These are phyloP conservation scores for Boletus pseudo-olivaceus DNA, from an alignment of 768 basidiomycete genomes.

Conservation along the genomic window DNA sequence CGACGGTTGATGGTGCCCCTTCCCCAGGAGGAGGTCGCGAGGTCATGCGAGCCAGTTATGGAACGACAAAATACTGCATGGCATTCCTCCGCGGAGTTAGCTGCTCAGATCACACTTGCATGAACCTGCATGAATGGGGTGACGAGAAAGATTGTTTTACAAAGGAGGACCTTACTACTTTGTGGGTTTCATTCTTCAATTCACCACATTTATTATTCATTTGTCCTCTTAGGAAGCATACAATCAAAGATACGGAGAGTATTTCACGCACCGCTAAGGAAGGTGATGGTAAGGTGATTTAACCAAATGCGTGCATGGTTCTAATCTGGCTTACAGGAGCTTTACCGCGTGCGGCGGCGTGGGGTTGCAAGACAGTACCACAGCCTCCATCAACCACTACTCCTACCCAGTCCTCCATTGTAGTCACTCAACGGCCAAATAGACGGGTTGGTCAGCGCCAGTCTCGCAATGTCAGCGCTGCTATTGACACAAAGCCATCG, in stretches of 20 bases:
- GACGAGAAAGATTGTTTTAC: constrained; percentile 98
- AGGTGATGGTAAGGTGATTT: constrained; percentile 45
- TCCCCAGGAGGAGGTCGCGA: constrained; percentile 89
- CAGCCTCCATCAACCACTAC: constrained; percentile 13
- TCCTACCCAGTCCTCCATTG: constrained; percentile 17
- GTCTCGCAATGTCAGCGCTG: constrained; percentile 37
- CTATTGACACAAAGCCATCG: constrained; percentile 34
- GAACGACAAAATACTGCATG: constrained; percentile 98
- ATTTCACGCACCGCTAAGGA: constrained; percentile 57
- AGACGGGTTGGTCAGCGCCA: constrained; percentile 50
- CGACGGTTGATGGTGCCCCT: constrained; percentile 86
- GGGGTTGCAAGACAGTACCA: constrained; percentile 47
- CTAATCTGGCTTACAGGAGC: constrained; percentile 32
- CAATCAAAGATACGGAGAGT: constrained; percentile 85
- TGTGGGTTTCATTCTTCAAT: constrained; percentile 49
- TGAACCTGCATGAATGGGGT: constrained; percentile 97
- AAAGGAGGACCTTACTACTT: constrained; percentile 90
- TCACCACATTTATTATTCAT: constrained; percentile 1
- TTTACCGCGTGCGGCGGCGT: constrained; percentile 66
- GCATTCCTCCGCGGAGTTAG: constrained; percentile 80
- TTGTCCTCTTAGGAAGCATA: constrained; percentile 66
- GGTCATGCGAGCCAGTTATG: constrained; percentile 89
- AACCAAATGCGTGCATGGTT: background rate
- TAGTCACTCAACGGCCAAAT: constrained; percentile 35
- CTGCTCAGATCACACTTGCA: constrained; percentile 87